Evolutionary conservation across 2,329 filamentous ascomycete genomes (phyloP), one percentile per base, ranked within the genome.

Genomic region (Monosporascus sp.): DNA sequence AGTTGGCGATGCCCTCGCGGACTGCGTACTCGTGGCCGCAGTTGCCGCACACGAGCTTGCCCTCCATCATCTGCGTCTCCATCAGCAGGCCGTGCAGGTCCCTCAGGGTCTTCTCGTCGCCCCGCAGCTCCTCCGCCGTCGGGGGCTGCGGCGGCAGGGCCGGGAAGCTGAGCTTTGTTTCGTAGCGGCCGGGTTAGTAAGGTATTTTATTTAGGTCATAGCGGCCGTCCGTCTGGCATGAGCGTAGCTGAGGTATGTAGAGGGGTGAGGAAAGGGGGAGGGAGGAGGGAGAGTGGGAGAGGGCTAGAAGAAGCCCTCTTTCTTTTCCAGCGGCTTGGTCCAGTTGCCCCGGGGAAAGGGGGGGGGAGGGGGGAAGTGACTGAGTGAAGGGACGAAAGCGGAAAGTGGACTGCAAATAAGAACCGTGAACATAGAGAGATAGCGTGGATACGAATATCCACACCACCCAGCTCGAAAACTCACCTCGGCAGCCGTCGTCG

Each of bases 1-100:
- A 99, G 72, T 97, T 97, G 55, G 91, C 91, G 70, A 97, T 96
- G 5, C 94, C 94, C 73, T 99, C 93, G 69, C 94, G 92, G 58
- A 99, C 87, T 55, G 85, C 85, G 72, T 97, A 99, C 76, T 96
- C 90, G 69, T 97, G 93, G 48, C 89, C 90, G 68, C 94, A 99
- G 71, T 88, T 89, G 48, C 84, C 91, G 70, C 94, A 99, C 5
- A 92, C 88, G 59, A 99, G 78, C 72, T 89, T 93, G 3, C 94
- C 94, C 72, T 93, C 89, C 38, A 84, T 81, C 55, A 99, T 89
- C 65, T 91, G 88, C 55, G 94, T 99, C 79, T 97, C 89, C 61
- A 97, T 78, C 38, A 97, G 76, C 52, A 97, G 71, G 22, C 82
- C 81, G 70, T 97, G 92, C 65, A 97, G 73, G 62, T 96, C 90